Evolutionary conservation across 257 asterid species (phyloP).

Genomic region (Nicotiana tomentosiformis): DNA sequence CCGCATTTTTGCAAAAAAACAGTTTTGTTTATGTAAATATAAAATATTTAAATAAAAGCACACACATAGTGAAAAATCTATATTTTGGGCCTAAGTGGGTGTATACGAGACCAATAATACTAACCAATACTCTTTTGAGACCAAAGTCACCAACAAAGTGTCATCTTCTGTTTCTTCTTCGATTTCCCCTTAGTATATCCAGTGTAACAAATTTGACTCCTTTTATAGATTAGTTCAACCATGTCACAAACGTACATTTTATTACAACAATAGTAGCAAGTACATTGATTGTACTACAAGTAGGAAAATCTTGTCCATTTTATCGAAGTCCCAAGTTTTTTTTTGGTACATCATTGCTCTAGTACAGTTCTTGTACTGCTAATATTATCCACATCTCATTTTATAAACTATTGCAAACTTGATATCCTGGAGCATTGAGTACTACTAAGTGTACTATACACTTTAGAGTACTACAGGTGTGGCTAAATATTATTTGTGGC

Average conservation of each 20-base stretch:
- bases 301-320: background rate
- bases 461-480: background rate
- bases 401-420: background rate
- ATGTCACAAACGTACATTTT: background rate
- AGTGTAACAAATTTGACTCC: background rate
- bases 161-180: conserved; percentile 10
- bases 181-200: background rate
- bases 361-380: background rate
- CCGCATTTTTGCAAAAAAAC: no score
- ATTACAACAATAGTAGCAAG: background rate
- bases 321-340: background rate
- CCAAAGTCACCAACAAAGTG: conserved; percentile 10
- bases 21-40: no score
- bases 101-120: no score
- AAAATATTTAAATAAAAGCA: no score
- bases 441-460: conserved; percentile 3
- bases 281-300: background rate
- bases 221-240: background rate
- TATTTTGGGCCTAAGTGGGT: no score
- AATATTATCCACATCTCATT: background rate
- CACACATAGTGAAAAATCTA: no score
- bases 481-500: no score
- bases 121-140: background rate
- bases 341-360: background rate
- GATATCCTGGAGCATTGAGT: background rate